Evolutionary conservation across 805 yeast species (phyloP).

Genomic region (Saitoella complicata): DNA sequence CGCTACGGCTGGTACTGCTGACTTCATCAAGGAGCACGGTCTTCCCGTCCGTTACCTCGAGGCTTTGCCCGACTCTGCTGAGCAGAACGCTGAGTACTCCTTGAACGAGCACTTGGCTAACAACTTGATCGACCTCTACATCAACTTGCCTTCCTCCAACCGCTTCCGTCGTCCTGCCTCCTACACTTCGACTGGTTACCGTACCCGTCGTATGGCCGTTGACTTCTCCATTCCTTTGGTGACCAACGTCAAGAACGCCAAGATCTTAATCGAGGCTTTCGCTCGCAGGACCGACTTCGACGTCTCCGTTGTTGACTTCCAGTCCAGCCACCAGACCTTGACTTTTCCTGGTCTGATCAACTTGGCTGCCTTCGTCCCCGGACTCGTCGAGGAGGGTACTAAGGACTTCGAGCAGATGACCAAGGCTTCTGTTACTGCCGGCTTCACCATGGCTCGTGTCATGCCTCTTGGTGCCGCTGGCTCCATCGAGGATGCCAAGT

Average conservation of each 20-base stretch:
- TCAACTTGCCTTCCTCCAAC: constrained; percentile 92
- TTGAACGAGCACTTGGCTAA: constrained; percentile 92
- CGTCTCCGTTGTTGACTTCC: constrained; percentile 67
- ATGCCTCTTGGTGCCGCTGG: constrained; percentile 58
- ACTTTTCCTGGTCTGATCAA: constrained; percentile 78
- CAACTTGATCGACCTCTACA: constrained; percentile 87
- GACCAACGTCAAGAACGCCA: constrained; percentile 95
- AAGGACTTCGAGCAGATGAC: constrained; percentile 51
- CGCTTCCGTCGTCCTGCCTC: constrained; percentile 98
- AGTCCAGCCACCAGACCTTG: constrained; percentile 72
- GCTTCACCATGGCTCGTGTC: constrained; percentile 74
- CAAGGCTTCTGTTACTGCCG: constrained; percentile 58
- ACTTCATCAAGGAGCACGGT: constrained; percentile 86
- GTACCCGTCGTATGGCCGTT: constrained; percentile 98
- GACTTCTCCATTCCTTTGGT: constrained; percentile 96
- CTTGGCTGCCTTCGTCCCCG: constrained; percentile 62
- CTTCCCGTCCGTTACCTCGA: constrained; percentile 92
- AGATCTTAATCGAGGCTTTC: constrained; percentile 85
- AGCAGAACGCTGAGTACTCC: constrained; percentile 84
- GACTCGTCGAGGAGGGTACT: constrained; percentile 34
- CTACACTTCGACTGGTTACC: constrained; percentile 93
- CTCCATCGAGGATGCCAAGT: constrained; percentile 44
- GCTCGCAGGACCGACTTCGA: constrained; percentile 31
- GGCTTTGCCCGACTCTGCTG: constrained; percentile 48
- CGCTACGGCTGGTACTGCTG: constrained; percentile 99